Conservation (phyloP, 2,329 filamentous ascomycete species). For the Trichoderma aggressivum region DNA sequence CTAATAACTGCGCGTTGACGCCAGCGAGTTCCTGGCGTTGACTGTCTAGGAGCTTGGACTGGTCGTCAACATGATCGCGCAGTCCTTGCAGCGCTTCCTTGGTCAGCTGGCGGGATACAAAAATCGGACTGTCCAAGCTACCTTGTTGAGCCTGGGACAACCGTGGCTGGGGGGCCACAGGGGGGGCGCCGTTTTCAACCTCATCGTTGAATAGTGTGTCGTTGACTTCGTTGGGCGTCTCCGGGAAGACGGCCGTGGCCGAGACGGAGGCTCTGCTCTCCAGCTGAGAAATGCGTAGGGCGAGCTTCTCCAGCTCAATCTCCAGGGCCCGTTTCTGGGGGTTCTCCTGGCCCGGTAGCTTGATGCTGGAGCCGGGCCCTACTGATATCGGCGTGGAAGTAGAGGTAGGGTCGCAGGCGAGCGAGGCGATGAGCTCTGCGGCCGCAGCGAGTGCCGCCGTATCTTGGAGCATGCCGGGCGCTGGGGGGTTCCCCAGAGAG, state of each 20-base stretch:
- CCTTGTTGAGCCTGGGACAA: conserved; percentile 43
- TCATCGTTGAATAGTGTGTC: conserved; percentile 62
- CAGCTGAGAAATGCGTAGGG: conserved; percentile 73
- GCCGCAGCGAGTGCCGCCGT: conserved; percentile 53
- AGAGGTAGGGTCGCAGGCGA: conserved; percentile 45
- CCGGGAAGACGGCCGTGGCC: conserved; percentile 62
- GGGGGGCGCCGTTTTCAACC: conserved; percentile 44
- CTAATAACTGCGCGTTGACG: conserved; percentile 79
- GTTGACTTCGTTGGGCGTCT: conserved; percentile 75
- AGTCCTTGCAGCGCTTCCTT: conserved; percentile 82
- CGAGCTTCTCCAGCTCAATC: conserved; percentile 75
- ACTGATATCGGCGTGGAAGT: conserved; percentile 37
- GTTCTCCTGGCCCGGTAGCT: conserved; percentile 73
- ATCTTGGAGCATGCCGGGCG: conserved; percentile 45
- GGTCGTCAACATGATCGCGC: conserved; percentile 86
- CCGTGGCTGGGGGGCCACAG: conserved; percentile 39
- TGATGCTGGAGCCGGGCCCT: conserved; percentile 51
- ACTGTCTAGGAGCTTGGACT: conserved; percentile 85
- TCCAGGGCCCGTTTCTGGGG: conserved; percentile 77
- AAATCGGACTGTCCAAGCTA: conserved; percentile 38
- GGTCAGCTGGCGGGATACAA: conserved; percentile 54
- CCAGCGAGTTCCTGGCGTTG: conserved; percentile 83
- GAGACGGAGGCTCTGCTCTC: conserved; percentile 70
- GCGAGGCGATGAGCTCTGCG: conserved; percentile 51
- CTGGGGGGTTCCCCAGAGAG: conserved; percentile 8